phyloP scores from a whole-genome alignment of 1,284 basidiomycete genomes.

The Microbotryum silenes-acaulis region DNA sequence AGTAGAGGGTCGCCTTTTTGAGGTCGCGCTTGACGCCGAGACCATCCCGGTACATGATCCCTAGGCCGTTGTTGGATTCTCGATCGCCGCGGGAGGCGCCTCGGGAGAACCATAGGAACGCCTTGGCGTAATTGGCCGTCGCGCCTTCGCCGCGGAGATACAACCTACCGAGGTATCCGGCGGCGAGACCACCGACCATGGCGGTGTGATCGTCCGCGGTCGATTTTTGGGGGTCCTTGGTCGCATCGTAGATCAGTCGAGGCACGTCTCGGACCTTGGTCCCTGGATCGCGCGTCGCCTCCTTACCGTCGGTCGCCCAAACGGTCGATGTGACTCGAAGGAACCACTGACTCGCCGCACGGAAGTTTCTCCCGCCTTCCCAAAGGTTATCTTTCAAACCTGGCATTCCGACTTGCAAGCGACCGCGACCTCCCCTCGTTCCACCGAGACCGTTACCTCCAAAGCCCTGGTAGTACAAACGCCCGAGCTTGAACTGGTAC shows the following conservation, averaged over 20 bases:
- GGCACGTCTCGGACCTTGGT: not conserved
- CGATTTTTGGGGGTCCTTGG: constrained; percentile 33
- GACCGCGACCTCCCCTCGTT: constrained; percentile 48
- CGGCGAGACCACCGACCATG: constrained; percentile 65
- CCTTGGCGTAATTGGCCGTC: constrained; percentile 59
- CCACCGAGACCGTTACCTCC: constrained; percentile 82
- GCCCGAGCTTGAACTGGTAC: constrained; percentile 77
- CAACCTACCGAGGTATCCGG: constrained; percentile 85
- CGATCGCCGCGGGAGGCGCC: constrained; percentile 61
- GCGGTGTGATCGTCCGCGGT: constrained; percentile 47
- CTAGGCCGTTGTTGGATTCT: constrained; percentile 80
- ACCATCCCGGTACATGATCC: constrained; percentile 86
- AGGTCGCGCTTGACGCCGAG: constrained; percentile 54
- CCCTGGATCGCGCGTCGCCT: constrained; percentile 15
- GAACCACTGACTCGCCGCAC: constrained; percentile 71
- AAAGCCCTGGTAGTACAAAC: constrained; percentile 89
- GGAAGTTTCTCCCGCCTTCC: constrained; percentile 50
- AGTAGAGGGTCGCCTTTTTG: constrained; percentile 57
- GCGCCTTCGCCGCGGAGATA: constrained; percentile 88
- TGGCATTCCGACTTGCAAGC: constrained; percentile 5
- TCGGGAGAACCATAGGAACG: constrained; percentile 89
- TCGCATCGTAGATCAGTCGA: constrained; percentile 46
- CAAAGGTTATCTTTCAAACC: constrained; percentile 23
- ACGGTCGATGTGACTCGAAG: constrained; percentile 65
- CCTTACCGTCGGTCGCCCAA: constrained; percentile 52